These are phyloP conservation scores for Exophiala mesophila DNA, from an alignment of 2,329 filamentous ascomycete genomes.

Conservation along the genomic window DNA sequence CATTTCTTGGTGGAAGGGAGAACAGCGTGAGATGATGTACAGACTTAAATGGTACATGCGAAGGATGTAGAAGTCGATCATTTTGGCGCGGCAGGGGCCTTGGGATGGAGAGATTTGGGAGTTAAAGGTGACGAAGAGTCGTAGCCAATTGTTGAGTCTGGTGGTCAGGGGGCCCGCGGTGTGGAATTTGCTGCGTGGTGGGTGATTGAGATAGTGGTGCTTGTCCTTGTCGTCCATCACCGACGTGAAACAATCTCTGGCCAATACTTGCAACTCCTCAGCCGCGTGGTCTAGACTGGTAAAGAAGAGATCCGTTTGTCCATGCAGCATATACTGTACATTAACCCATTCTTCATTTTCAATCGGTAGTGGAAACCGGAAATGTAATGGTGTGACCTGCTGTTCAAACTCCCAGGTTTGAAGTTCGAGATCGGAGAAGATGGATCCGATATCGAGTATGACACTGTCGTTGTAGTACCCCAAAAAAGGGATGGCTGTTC, in stretches of 20 bases:
- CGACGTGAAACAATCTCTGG: constrained; percentile 3
- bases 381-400: constrained; percentile 3
- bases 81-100: too few relatives aligned
- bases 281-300: constrained; percentile 6
- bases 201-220: too few relatives aligned
- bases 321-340: constrained; percentile 3
- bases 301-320: too few relatives aligned
- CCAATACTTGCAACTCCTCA: constrained; percentile 4
- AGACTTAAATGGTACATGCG: constrained; percentile 11
- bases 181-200: constrained; percentile 16
- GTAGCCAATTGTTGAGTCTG: constrained; percentile 16
- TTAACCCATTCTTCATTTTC: not conserved
- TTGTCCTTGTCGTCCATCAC: too few relatives aligned
- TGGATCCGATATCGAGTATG: constrained; percentile 12
- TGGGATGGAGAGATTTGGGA: not conserved
- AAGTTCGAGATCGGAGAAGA: constrained; percentile 17
- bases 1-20: constrained; percentile 12
- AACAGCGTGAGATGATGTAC: constrained; percentile 16
- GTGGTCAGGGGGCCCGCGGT: constrained; percentile 9
- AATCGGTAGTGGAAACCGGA: not conserved
- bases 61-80: constrained; percentile 9
- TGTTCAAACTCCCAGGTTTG: constrained; percentile 9
- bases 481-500: too few relatives aligned
- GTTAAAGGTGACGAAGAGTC: too few relatives aligned
- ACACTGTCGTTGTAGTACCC: not conserved